Conservation (phyloP, 2,329 filamentous ascomycete species). For the Colletotrichum ledebouriae region DNA sequence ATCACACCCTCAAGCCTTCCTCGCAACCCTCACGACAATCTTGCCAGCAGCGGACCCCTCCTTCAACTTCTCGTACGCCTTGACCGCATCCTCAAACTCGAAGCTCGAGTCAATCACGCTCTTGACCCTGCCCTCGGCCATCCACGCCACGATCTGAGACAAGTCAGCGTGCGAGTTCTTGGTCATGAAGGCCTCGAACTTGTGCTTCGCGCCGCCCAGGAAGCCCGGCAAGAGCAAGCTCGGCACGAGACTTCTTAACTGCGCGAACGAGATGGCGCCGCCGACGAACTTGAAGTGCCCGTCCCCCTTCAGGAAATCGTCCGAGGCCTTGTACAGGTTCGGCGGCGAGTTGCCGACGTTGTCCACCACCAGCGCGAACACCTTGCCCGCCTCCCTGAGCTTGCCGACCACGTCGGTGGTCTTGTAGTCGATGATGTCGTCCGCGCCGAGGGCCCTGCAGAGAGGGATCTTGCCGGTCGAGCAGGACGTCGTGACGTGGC, state of each 20-base stretch:
- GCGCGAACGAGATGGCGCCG: slow-evolving; percentile 50
- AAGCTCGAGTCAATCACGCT: slow-evolving; percentile 68
- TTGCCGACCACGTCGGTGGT: slow-evolving; percentile 60
- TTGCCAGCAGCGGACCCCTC: slow-evolving; percentile 72
- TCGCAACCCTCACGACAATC: slow-evolving; percentile 60
- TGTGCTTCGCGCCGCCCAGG: slow-evolving; percentile 57
- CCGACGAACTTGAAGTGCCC: slow-evolving; percentile 67
- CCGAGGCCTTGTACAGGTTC: slow-evolving; percentile 65
- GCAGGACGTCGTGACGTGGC: slow-evolving; percentile 71
- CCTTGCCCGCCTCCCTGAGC: slow-evolving; percentile 60
- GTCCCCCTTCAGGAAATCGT: slow-evolving; percentile 62
- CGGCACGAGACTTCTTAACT: slow-evolving; percentile 45
- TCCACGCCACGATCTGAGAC: slow-evolving; percentile 64
- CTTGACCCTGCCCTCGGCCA: slow-evolving; percentile 70
- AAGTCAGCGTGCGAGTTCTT: slow-evolving; percentile 61
- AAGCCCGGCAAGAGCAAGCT: slow-evolving; percentile 51
- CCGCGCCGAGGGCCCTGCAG: slow-evolving; percentile 71
- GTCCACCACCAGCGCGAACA: slow-evolving; percentile 69
- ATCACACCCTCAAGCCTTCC: slow-evolving; percentile 31
- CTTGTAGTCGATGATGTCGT: slow-evolving; percentile 75
- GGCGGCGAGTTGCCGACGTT: slow-evolving; percentile 66
- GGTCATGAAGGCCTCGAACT: slow-evolving; percentile 56
- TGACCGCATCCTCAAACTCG: slow-evolving; percentile 66
- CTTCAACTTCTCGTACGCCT: slow-evolving; percentile 71
- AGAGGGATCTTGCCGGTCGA: slow-evolving; percentile 70